These are phyloP conservation scores for Saksenaea oblongispora DNA, from an alignment of 371 early-diverging fungal genomes.

Conservation along the genomic window DNA sequence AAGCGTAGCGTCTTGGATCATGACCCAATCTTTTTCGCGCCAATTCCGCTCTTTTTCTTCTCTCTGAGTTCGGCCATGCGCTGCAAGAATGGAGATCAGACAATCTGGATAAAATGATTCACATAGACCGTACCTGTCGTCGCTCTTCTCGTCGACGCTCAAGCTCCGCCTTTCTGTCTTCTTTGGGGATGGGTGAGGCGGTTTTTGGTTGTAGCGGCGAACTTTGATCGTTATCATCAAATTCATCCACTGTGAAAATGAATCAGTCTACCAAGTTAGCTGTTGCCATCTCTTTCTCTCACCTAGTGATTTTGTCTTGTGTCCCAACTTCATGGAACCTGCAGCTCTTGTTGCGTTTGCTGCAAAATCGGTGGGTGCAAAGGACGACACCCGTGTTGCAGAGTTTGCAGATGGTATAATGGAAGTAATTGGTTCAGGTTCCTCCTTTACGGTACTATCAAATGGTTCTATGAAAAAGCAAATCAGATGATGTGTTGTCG, in stretches of 20 bases:
- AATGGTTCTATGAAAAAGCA: slow-evolving; percentile 22
- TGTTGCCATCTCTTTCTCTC: slow-evolving; percentile 9
- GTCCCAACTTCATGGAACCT: slow-evolving; percentile 42
- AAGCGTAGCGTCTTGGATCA: neutral
- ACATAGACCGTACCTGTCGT: too few relatives aligned
- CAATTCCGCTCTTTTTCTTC: slow-evolving; percentile 45
- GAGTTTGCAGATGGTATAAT: slow-evolving; percentile 17
- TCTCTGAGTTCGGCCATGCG: slow-evolving; percentile 58
- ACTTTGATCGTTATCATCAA: neutral
- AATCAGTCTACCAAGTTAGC: slow-evolving; percentile 1
- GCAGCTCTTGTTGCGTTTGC: slow-evolving; percentile 11
- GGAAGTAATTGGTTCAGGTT: slow-evolving; percentile 24
- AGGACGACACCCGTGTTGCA: slow-evolving; percentile 17
- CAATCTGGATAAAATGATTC: too few relatives aligned
- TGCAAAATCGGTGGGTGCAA: slow-evolving; percentile 16
- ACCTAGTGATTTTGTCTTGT: slow-evolving; percentile 38
- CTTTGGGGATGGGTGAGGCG: slow-evolving; percentile 34
- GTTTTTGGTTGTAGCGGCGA: slow-evolving; percentile 1
- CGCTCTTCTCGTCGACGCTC: slow-evolving; percentile 64
- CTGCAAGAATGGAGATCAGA: slow-evolving; percentile 7
- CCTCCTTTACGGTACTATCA: slow-evolving; percentile 15
- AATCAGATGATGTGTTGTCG: neutral
- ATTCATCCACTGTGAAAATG: neutral
- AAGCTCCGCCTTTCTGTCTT: slow-evolving; percentile 54
- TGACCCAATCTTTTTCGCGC: slow-evolving; percentile 42